Conservation (phyloP, 2,329 filamentous ascomycete species). For the Cladosporium sp. region DNA sequence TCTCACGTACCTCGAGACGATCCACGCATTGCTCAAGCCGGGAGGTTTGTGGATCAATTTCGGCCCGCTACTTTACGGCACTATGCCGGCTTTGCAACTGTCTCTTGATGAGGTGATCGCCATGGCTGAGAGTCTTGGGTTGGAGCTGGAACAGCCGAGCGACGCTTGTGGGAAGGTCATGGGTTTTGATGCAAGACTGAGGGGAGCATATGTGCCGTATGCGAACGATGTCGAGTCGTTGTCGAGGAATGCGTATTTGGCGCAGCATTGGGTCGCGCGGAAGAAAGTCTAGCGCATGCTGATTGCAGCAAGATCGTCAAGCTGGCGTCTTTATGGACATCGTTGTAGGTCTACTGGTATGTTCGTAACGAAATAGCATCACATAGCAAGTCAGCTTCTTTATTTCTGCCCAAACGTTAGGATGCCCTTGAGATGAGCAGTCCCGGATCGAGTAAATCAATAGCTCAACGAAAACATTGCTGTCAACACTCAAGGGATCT, state of each 20-base stretch:
- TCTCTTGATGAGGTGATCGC: conserved; percentile 17
- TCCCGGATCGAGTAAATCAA: too few relatives aligned
- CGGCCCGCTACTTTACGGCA: conserved; percentile 67
- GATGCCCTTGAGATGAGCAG: too few relatives aligned
- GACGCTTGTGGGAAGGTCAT: conserved; percentile 3
- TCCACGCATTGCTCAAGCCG: conserved; percentile 67
- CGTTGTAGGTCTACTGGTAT: too few relatives aligned
- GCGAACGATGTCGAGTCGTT: conserved; percentile 8
- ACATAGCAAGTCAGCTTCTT: too few relatives aligned
- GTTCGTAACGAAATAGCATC: too few relatives aligned
- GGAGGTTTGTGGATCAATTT: conserved; percentile 82
- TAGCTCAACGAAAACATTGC: too few relatives aligned
- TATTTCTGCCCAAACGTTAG: too few relatives aligned
- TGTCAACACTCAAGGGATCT: too few relatives aligned
- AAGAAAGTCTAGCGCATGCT: conserved; percentile 2
- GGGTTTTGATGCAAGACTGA: neutral
- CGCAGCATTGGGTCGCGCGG: conserved; percentile 15
- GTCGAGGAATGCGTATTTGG: conserved; percentile 13
- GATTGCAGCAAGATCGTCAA: too few relatives aligned
- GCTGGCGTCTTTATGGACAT: too few relatives aligned
- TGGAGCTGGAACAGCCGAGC: conserved; percentile 13
- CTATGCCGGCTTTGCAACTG: conserved; percentile 17
- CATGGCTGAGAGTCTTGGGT: conserved; percentile 17
- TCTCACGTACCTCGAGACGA: conserved; percentile 79
- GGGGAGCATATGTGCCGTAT: conserved; percentile 12